Evolutionary conservation across 139 green algal species (phyloP).

Genomic region (Pseudopediastrum boryanum): DNA sequence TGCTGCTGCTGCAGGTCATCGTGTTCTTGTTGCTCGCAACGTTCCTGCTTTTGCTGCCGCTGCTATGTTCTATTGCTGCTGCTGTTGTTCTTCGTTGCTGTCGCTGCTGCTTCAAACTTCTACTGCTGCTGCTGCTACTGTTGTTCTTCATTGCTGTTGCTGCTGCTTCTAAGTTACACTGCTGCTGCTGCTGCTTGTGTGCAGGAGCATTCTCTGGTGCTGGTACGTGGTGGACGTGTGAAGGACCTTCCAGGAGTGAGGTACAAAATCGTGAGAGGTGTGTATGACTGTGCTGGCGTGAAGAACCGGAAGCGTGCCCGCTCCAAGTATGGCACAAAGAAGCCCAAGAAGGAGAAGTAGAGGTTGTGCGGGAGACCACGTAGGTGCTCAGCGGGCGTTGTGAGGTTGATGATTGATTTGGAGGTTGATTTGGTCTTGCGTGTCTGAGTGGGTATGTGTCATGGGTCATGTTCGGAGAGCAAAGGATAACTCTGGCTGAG

Average conservation of each 20-base stretch:
- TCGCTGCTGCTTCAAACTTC: not conserved
- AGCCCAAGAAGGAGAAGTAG: constrained; percentile 35
- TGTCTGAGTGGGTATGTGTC: too few species aligned
- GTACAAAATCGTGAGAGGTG: constrained; percentile 68
- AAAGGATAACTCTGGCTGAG: too few species aligned
- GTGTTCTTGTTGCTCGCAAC: too few species aligned
- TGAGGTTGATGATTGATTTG: too few species aligned
- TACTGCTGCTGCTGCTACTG: too few species aligned
- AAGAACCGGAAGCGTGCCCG: constrained; percentile 50
- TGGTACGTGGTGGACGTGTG: constrained; percentile 78
- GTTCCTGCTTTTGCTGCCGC: not conserved
- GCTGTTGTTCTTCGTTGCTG: too few species aligned
- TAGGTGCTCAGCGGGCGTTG: not conserved
- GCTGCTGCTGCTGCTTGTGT: too few species aligned
- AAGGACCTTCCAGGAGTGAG: constrained; percentile 87
- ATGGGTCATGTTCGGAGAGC: too few species aligned
- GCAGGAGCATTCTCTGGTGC: constrained; percentile 88
- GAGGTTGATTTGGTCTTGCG: too few species aligned
- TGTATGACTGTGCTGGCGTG: constrained; percentile 64
- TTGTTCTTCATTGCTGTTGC: too few species aligned
- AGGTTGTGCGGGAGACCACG: not conserved
- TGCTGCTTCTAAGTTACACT: not conserved
- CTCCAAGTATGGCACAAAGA: constrained; percentile 73
- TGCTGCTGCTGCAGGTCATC: too few species aligned
- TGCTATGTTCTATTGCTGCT: not conserved